Evolutionary conservation across 202 grass and related monocot genomes (phyloP), one percentile per base, ranked within the genome.

Genomic region (Carex arenaria): DNA sequence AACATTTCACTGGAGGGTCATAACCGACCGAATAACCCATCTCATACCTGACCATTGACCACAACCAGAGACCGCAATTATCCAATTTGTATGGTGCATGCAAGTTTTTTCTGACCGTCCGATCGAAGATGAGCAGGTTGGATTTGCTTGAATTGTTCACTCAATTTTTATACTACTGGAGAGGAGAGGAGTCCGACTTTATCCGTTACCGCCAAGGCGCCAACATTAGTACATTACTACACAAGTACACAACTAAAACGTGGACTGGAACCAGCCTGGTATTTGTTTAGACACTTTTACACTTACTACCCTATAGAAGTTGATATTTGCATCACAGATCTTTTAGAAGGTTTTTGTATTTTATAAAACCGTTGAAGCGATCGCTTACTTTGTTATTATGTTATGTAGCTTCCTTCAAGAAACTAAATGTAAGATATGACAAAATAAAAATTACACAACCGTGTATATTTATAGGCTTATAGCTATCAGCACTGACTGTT

Each of bases 161-260:
- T 11, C 4, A 49, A 49, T 1, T 23, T 51, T 26, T 3, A 18
- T 3, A 28, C 42, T 55, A 75, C 72, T 75, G 47, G 72, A 75
- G 72, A 31, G 5, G 71, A 75, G 2, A 3, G 2, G 13, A 20
- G 3, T 55, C 49, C 13, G 3, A 75, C 49, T 75, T 32, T 55
- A 75, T 75, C 17, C 4, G 18, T 31, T 75, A 54, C 10, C 71
- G 17, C 31, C 26, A 49, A n/a, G n/a, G n/a, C n/a, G n/a, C n/a
- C n/a, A n/a, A n/a, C n/a, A n/a, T n/a, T n/a, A n/a, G n/a, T n/a
- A 49, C 10, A 49, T 49, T 10, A 49, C 11, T 49, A 52, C 10
- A 73, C 4, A 73, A 73, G 20, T 73, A 73, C 51, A 56, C 51
- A 56, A 55, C 51, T 76, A 76, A 76, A 76, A 77, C 51, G 51